Conservation (phyloP, 228 moss, liverwort and hornwort species). For the Sphagnum magellanicum region DNA sequence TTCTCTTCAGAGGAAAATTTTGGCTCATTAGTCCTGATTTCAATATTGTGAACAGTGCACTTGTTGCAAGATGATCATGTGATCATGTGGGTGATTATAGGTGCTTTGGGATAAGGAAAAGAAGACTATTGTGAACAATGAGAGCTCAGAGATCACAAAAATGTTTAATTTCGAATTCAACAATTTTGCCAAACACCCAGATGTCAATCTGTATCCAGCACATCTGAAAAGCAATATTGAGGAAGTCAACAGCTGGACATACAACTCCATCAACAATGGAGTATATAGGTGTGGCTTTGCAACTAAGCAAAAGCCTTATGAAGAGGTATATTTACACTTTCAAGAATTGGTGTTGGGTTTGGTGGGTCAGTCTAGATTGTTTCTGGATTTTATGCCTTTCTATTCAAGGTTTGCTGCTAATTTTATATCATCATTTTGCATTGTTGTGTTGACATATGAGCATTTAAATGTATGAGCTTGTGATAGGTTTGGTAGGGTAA, state of each 20-base stretch:
- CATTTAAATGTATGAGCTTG: not conserved
- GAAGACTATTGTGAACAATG: slow-evolving; percentile 90
- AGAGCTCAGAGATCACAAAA: slow-evolving; percentile 89
- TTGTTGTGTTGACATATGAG: not conserved
- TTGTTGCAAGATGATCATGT: not conserved
- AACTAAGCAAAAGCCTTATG: slow-evolving; percentile 78
- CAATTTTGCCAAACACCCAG: slow-evolving; percentile 61
- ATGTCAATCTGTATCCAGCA: slow-evolving; percentile 58
- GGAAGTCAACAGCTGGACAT: slow-evolving; percentile 75
- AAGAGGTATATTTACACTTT: slow-evolving; percentile 32
- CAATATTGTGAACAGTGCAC: not conserved
- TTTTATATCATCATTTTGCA: no score
- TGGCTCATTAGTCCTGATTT: not conserved
- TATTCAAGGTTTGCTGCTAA: not conserved
- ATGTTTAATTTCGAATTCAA: slow-evolving; percentile 85
- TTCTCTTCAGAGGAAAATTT: not conserved
- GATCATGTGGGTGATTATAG: slow-evolving; percentile 8
- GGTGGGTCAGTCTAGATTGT: no score
- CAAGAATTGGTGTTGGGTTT: no score
- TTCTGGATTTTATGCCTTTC: not conserved
- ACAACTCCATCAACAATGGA: slow-evolving; percentile 86
- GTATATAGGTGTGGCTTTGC: slow-evolving; percentile 92
- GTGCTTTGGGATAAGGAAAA: slow-evolving; percentile 84
- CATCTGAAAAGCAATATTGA: slow-evolving; percentile 50
- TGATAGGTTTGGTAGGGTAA: no score